Conservation (phyloP, 176 grass and related monocot species). For the Paspalum vaginatum region DNA sequence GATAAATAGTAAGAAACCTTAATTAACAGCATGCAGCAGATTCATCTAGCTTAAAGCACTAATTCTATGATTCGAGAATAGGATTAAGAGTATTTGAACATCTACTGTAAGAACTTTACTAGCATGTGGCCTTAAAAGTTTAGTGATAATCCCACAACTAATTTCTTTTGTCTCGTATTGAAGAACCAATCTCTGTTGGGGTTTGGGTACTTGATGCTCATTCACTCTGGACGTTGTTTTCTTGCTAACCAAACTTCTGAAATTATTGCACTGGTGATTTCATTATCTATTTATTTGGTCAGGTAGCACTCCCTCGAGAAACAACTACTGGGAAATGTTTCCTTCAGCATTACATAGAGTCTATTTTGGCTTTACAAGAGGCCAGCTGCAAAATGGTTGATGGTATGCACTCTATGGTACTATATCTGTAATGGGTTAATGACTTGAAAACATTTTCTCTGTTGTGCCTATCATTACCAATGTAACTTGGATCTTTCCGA, state of each 20-base stretch:
- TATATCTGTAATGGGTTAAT: not conserved
- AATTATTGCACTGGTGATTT: constrained; percentile 19
- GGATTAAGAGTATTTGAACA: not conserved
- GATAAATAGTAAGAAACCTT: not conserved
- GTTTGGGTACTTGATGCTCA: not conserved
- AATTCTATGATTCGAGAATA: not conserved
- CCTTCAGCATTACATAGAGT: constrained; percentile 92
- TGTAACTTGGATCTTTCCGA: not conserved
- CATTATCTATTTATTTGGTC: constrained; percentile 34
- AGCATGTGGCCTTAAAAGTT: not conserved
- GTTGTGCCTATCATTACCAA: constrained; percentile 6
- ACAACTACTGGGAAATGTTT: constrained; percentile 88
- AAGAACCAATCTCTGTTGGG: not conserved
- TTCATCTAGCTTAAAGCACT: not conserved
- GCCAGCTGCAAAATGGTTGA: constrained; percentile 67
- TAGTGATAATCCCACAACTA: not conserved
- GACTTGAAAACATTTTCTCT: not conserved
- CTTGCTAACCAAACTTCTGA: constrained; percentile 6
- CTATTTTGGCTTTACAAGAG: constrained; percentile 88
- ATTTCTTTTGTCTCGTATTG: not conserved
- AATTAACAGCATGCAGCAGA: not conserved
- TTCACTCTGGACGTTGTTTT: not conserved
- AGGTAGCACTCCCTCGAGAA: constrained; percentile 92
- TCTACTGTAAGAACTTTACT: not conserved
- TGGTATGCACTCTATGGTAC: constrained; percentile 44